Base-by-base conservation (phyloP, 208 protist species). In the Tritrichomonas musculus region DNA sequence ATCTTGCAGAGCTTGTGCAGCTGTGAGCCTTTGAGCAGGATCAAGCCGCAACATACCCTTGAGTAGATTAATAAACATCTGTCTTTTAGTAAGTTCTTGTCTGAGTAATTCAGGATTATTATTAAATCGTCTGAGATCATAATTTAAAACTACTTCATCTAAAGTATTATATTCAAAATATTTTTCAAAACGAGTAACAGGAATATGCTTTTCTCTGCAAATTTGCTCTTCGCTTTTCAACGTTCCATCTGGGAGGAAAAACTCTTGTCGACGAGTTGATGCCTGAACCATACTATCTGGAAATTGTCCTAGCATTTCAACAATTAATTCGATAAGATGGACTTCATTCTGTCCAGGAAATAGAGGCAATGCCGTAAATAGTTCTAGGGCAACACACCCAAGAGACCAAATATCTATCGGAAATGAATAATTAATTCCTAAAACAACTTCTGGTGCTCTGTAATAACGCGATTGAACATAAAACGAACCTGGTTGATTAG, bases 361-460 rank as follows among this genome's bases (percentile, higher is more conserved):
- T 17, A 99, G 94, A 22, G 98, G 98, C 33, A 97, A 96, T 3
- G 98, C 98, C 14, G 97, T 99, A 96, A 99, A 97, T 92, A 99
- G 96, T 94, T 99, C 98, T 4, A 98, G 98, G 0, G 99, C 94
- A 92, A 99, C 98, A 94, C 98, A 99, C 14, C 97, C 99, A 11
- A 99, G 95, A 14, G 96, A 97, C 98, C 98, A 99, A 94, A 99
- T 99, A 84, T 94, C 93, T 64, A 93, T 92, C 33, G 55, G 39
- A 77, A 93, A 93, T 25, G 36, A 49, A 64, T 93, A 94, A 13
- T 0, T 13, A 0, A 94, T 22, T 25, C 82, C 17, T 20, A 94
- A 60, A 30, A 94, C 53, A 25, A 99, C 98, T 93, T 98, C 97
- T 39, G 97, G 97, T 11, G 97, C 96, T 25, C 97, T 88, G 94